These are phyloP conservation scores for Arthrobotrys entomopaga DNA, from an alignment of 2,329 filamentous ascomycete species.

Conservation along the genomic window DNA sequence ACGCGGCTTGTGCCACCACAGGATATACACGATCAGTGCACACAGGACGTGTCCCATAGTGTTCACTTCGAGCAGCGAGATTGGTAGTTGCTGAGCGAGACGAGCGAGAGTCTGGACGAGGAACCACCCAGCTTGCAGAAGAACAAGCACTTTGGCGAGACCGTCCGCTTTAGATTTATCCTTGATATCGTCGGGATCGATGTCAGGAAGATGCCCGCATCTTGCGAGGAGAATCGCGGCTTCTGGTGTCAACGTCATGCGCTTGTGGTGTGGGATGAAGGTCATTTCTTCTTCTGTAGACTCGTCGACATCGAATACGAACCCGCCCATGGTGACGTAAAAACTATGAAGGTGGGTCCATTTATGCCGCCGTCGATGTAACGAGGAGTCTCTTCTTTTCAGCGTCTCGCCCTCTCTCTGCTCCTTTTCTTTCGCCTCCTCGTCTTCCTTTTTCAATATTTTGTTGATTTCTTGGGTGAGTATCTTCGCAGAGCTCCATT, in stretches of 20 bases:
- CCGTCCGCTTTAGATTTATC: slow-evolving; percentile 56
- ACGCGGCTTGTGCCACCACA: slow-evolving; percentile 37
- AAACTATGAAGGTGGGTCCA: slow-evolving; percentile 57
- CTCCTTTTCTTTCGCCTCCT: slow-evolving; percentile 12
- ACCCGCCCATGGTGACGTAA: slow-evolving; percentile 56
- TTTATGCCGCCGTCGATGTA: slow-evolving; percentile 15
- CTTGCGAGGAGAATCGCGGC: slow-evolving; percentile 9
- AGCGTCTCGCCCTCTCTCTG: slow-evolving; percentile 1
- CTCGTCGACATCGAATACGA: slow-evolving; percentile 27
- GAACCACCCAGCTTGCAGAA: slow-evolving; percentile 55
- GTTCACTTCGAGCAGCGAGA: slow-evolving; percentile 53
- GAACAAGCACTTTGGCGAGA: slow-evolving; percentile 52
- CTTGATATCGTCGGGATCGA: slow-evolving; percentile 47
- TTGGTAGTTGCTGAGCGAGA: slow-evolving; percentile 32
- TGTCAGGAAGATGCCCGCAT: slow-evolving; percentile 29
- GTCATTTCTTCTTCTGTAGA: slow-evolving; percentile 21
- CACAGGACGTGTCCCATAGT: slow-evolving; percentile 41
- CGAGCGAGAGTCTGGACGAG: slow-evolving; percentile 53
- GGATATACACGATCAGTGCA: slow-evolving; percentile 23
- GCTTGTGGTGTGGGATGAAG: slow-evolving; percentile 20
- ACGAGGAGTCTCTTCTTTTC: slow-evolving; percentile 5
- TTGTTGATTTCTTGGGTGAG: slow-evolving; percentile 8
- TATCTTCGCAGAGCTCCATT: slow-evolving; percentile 46
- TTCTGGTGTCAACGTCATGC: slow-evolving; percentile 20
- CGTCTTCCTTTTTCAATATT: slow-evolving; percentile 8